Conservation (phyloP, 305 asterid genomes). For the Andrographis paniculata region DNA sequence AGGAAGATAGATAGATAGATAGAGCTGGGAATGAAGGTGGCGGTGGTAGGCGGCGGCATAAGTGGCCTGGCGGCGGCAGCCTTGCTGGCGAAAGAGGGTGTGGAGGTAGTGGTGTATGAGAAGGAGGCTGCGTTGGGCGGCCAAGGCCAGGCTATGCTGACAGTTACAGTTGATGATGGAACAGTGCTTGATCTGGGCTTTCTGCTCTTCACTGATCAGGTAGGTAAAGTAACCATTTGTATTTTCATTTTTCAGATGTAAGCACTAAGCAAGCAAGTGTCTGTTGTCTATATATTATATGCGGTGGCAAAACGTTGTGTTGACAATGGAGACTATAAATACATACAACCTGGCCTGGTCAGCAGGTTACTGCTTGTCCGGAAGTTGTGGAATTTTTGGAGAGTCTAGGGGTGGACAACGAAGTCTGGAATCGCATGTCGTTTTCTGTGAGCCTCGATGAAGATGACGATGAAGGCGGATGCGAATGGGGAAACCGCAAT, state of each 20-base stretch:
- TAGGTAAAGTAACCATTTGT: too few relatives aligned
- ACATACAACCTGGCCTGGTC: too few relatives aligned
- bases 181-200: conserved; percentile 64
- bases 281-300: too few relatives aligned
- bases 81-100: conserved; percentile 51
- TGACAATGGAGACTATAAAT: too few relatives aligned
- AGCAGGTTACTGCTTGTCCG: conserved; percentile 72
- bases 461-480: conserved; percentile 36
- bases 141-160: too few relatives aligned
- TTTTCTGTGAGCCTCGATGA: conserved; percentile 70
- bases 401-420: conserved; percentile 73
- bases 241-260: too few relatives aligned
- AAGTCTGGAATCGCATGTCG: conserved; percentile 64
- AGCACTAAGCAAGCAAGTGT: too few relatives aligned
- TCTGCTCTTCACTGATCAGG: conserved; percentile 77
- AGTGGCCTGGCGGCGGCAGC: conserved; percentile 65
- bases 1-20: too few relatives aligned
- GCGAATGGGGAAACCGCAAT: conserved; percentile 72
- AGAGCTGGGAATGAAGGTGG: conserved; percentile 32
- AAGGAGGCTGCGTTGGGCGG: conserved; percentile 68
- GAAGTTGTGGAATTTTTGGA: conserved; percentile 85
- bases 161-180: conserved; percentile 39
- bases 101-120: conserved; percentile 54
- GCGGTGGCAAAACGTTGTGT: too few relatives aligned
- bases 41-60: conserved; percentile 79